These are phyloP conservation scores for Nicotiana obtusifolia DNA, from an alignment of 257 asterid genomes.

Conservation along the genomic window DNA sequence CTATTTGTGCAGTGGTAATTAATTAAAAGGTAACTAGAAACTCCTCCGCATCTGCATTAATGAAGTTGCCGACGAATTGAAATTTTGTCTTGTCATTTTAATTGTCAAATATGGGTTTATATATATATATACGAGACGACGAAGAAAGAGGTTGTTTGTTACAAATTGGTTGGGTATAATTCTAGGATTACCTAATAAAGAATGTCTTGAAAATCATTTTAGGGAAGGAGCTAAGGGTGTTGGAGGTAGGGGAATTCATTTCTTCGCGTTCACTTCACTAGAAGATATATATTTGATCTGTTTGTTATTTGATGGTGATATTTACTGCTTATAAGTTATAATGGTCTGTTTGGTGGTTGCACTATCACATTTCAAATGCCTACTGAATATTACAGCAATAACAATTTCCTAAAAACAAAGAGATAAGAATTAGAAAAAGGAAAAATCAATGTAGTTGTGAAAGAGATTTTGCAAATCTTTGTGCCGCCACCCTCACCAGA, in stretches of 20 bases:
- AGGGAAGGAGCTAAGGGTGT: slow-evolving; percentile 6
- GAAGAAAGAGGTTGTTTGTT: slow-evolving; percentile 12
- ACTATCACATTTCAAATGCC: slow-evolving; percentile 26
- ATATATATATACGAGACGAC: background rate
- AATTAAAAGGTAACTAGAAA: background rate
- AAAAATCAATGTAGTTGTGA: background rate
- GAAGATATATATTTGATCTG: slow-evolving; percentile 15
- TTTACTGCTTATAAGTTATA: background rate
- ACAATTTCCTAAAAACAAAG: background rate
- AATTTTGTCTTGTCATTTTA: background rate
- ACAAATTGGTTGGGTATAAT: too few relatives aligned
- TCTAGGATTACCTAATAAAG: slow-evolving; percentile 8
- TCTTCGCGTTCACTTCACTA: slow-evolving; percentile 94
- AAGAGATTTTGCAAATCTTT: background rate
- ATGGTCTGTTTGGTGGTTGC: slow-evolving; percentile 38
- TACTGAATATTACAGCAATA: background rate
- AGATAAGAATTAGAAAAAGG: too few relatives aligned
- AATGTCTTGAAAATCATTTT: slow-evolving; percentile 14
- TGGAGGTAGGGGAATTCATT: slow-evolving; percentile 34
- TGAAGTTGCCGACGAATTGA: background rate
- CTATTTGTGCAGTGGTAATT: background rate
- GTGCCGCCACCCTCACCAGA: background rate
- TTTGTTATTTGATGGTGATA: slow-evolving; percentile 64
- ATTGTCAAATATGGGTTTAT: background rate
- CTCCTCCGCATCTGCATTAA: background rate